A percentile compares a stretch with the other conserved stretches of the same genome.
Conservation (phyloP, 768 basidiomycete species). For the Mycena rebaudengoi region DNA sequence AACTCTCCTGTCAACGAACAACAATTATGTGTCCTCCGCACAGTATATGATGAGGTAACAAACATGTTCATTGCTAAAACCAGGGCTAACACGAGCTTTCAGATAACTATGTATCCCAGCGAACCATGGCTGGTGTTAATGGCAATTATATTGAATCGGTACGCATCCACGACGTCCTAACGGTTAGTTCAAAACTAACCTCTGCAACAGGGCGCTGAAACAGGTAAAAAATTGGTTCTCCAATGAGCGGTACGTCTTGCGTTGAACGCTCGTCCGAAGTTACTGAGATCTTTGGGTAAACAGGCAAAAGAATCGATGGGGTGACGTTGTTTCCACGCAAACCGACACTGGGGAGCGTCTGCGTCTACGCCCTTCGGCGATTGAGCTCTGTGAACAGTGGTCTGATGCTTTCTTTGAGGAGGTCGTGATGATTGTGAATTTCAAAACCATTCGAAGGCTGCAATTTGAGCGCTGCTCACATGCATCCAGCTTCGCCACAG, state of each 20-base stretch:
- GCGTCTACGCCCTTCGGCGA: constrained; percentile 57
- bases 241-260: constrained; percentile 60
- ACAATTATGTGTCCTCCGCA: constrained; percentile 65
- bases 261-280: constrained; percentile 48
- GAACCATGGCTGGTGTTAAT: constrained; percentile 69
- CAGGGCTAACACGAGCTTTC: neutral
- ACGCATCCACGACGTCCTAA: constrained; percentile 19
- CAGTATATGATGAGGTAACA: constrained; percentile 67
- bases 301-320: constrained; percentile 43
- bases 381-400: constrained; percentile 63
- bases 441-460: constrained; percentile 25
- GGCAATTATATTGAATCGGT: constrained; percentile 66
- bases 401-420: constrained; percentile 70
- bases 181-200: neutral
- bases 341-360: constrained; percentile 49
- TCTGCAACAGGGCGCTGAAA: constrained; percentile 9
- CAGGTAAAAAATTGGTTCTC: constrained; percentile 77
- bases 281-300: constrained; percentile 44
- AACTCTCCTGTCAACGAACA: constrained; percentile 66
- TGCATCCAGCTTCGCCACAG: neutral
- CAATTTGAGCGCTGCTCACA: constrained; percentile 17
- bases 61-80: neutral
- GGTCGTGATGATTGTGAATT: constrained; percentile 66
- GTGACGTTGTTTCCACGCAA: constrained; percentile 42
- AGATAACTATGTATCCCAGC: constrained; percentile 65